Evolutionary conservation across 768 basidiomycete genomes (phyloP), one percentile per base, ranked within the genome.

Genomic region (Lanmaoa pseudosensibilis): DNA sequence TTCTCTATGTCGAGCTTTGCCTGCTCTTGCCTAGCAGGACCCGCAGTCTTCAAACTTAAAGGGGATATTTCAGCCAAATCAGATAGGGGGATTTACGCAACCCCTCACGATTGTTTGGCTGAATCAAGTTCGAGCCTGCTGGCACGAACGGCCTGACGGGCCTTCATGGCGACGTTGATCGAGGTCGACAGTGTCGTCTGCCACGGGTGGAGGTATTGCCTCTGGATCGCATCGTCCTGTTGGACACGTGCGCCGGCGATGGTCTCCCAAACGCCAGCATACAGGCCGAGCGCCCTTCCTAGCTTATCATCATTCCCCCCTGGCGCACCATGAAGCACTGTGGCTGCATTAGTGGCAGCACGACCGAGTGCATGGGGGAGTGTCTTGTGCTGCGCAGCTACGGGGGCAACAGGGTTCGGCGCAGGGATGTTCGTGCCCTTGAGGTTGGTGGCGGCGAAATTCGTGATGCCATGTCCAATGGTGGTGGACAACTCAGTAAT

Each of bases 351-450:
- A 37, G 83, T 81, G 0, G 94, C 85, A 0, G 95, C 88, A 49
- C 97, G 88, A 19, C 86, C 81, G 50, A 98, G 83, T 0, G 97
- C 96, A 65, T 98, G 97, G 0, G 97, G 92, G 50, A 98, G 88
- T 1, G 97, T 98, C 85, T 98, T 98, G 79, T 94, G 94, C 65
- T 87, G 88, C 27, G 76, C 68, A 3, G 77, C 74, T 23, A 83
- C 80, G 2, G 83, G 77, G 0, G 85, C 73, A 43, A 83, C 66
- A 19, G 87, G 83, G 33, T 50, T 59, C 18, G 92, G 91, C 2
- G 83, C 79, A 44, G 94, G 92, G 39, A 95, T 81, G 69, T 88
- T 89, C 37, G 93, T 94, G 50, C 91, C 92, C 72, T 92, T 92
- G 69, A 92, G 82, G 74, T 94, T 93, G 66, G 82, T 83, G 5